Conservation (phyloP, 345 rosid genomes). For the Populus davidiana region DNA sequence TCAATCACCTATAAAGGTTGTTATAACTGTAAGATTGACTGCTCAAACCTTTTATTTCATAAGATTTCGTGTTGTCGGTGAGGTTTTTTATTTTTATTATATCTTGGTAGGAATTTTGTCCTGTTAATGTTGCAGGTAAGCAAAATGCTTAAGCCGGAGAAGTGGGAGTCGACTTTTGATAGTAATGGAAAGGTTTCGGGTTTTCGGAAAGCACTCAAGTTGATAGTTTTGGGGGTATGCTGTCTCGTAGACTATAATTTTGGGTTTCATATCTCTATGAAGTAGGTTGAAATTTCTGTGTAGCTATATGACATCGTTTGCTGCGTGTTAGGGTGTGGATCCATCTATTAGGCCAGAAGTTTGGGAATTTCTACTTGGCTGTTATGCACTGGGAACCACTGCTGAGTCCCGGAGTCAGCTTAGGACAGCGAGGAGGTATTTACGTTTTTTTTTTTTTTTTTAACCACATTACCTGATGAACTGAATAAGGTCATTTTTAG, state of each 20-base stretch:
- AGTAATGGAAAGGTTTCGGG: constrained; percentile 70
- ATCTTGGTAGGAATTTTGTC: not conserved
- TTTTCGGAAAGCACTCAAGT: constrained; percentile 74
- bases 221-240: constrained; percentile 79
- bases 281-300: not conserved
- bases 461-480: not conserved
- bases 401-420: constrained; percentile 69
- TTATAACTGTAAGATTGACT: constrained; percentile 46
- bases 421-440: constrained; percentile 72
- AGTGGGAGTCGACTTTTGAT: constrained; percentile 79
- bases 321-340: constrained; percentile 68
- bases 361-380: constrained; percentile 95
- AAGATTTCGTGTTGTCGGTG: not conserved
- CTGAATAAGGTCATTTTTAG: too few species aligned
- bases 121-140: constrained; percentile 46
- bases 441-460: not conserved
- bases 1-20: constrained; percentile 73
- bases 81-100: not conserved
- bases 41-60: not conserved
- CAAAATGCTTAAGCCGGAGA: constrained; percentile 86
- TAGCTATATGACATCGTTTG: constrained; percentile 21
- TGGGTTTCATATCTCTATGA: not conserved
- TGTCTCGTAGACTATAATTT: not conserved
- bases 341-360: constrained; percentile 88
- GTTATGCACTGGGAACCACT: constrained; percentile 72